A percentile compares a stretch with the other conserved stretches of the same genome.
Evolutionary conservation across 805 yeast species (phyloP).

Genomic region (Kuraishia borneana): DNA sequence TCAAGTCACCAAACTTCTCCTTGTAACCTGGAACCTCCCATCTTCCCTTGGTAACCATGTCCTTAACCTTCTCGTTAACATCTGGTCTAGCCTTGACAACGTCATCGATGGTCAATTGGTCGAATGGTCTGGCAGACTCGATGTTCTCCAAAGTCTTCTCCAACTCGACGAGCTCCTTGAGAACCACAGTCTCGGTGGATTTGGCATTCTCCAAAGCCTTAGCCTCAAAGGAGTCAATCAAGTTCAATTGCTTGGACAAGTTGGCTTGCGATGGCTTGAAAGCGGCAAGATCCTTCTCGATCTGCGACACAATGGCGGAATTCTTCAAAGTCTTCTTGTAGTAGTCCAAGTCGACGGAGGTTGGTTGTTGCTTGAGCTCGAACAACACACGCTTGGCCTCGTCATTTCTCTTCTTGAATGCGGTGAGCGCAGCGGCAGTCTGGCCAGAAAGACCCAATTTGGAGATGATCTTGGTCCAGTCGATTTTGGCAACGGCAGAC

Average conservation of each 20-base stretch:
- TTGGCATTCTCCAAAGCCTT: constrained; percentile 94
- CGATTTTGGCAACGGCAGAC: constrained; percentile 69
- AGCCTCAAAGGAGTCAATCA: constrained; percentile 87
- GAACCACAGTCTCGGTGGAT: constrained; percentile 82
- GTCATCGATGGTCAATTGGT: constrained; percentile 92
- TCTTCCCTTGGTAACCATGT: constrained; percentile 93
- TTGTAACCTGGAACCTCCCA: constrained; percentile 98
- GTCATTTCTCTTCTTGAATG: constrained; percentile 97
- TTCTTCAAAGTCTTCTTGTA: constrained; percentile 79
- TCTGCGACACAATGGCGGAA: constrained; percentile 64
- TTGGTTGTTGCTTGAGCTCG: constrained; percentile 61
- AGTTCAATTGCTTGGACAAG: constrained; percentile 78
- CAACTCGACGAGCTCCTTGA: constrained; percentile 75
- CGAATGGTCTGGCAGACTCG: constrained; percentile 95
- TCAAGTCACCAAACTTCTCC: constrained; percentile 96
- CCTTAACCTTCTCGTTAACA: constrained; percentile 88
- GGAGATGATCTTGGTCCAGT: constrained; percentile 88
- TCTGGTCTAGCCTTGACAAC: constrained; percentile 95
- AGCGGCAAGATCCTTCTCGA: constrained; percentile 62
- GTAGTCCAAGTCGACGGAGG: constrained; percentile 69
- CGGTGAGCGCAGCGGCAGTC: constrained; percentile 78
- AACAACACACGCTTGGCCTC: constrained; percentile 83
- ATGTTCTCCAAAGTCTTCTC: constrained; percentile 86
- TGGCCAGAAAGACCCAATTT: constrained; percentile 87
- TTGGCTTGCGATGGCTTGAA: constrained; percentile 84